Base-by-base conservation (phyloP, 352 stramenopile species). In the Phytopythium litorale region DNA sequence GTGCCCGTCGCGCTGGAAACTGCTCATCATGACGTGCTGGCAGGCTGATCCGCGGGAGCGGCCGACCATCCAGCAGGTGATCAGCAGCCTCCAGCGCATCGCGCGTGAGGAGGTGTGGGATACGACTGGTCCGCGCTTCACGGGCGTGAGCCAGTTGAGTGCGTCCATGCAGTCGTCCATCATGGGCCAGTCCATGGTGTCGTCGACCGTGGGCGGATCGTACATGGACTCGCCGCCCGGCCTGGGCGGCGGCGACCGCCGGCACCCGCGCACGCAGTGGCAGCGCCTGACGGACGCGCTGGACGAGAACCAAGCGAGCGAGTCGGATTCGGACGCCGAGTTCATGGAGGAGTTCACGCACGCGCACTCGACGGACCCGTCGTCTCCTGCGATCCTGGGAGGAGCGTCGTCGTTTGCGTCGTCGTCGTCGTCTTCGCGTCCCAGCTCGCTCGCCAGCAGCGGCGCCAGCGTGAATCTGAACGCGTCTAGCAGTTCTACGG, bases 41-140 rank as follows among this genome's bases (percentile, higher is more conserved):
- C 79, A 90, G 56, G 75, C 81, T 3, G 84, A 97, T 28, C 89
- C 91, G 5, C 66, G 73, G 15, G 71, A 91, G 51, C 84, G 91
- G 0, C 91, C 91, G 2, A 92, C 84, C 18, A 96, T 97, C 62
- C 76, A 91, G 56, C 75, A 96, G 58, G 84, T 97, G 25, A 95
- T 96, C 49, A 79, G 71, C 53, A 92, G 70, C 56, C 71, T 94
- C 62, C 83, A 94, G 68, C 78, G 81, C 13, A 89, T 94, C 62
- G 84, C 81, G 12, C 79, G 79, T 7, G 86, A 94, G 58, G 86
- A 94, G 66, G 78, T 85, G 16, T 81, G 83, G 64, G 81, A 91
- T 50, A 87, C 77, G 13, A 84, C 72, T 4, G 77, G 67, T 11
- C 77, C 77, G 55, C 77, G 77, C 0, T 86, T 84, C 55, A 86